Percentiles rank a stretch among this genome's conserved stretches.
These are phyloP conservation scores for Chrysoporthe cubensis DNA, from an alignment of 2,329 filamentous ascomycete genomes.

Conservation along the genomic window DNA sequence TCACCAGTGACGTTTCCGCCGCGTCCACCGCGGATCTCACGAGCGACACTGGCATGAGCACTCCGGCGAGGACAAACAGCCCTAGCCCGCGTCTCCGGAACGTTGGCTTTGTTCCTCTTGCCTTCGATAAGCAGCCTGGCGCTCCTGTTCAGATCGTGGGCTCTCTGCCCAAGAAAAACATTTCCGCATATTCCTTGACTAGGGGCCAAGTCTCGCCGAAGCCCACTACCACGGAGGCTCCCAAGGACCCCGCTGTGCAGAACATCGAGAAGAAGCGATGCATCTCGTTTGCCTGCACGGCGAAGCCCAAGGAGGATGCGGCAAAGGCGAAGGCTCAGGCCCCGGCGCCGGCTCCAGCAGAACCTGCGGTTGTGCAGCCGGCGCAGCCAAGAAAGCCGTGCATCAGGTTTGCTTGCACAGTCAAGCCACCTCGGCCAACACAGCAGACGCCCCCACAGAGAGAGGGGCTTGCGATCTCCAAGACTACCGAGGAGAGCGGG, in stretches of 20 bases:
- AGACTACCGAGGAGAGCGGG: constrained; percentile 20
- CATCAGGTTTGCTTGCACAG: constrained; percentile 78
- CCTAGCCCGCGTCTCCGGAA: constrained; percentile 83
- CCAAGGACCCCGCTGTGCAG: constrained; percentile 62
- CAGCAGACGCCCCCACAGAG: constrained; percentile 29
- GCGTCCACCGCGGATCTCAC: constrained; percentile 88
- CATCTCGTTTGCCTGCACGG: constrained; percentile 88
- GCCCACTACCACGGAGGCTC: constrained; percentile 29
- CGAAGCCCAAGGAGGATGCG: constrained; percentile 57
- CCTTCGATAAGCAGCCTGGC: constrained; percentile 21
- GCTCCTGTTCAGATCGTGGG: constrained; percentile 25
- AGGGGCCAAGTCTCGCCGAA: constrained; percentile 32
- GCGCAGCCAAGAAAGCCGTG: constrained; percentile 56
- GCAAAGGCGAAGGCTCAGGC: constrained; percentile 38
- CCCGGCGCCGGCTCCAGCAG: not conserved
- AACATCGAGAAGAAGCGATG: constrained; percentile 78
- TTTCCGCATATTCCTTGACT: not conserved
- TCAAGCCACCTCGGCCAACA: constrained; percentile 48
- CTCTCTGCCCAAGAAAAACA: constrained; percentile 19
- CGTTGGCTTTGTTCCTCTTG: constrained; percentile 50
- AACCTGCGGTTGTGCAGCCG: constrained; percentile 12
- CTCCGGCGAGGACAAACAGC: constrained; percentile 83
- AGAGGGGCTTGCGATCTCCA: constrained; percentile 11
- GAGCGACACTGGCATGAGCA: constrained; percentile 91
- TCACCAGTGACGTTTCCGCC: constrained; percentile 78